These are phyloP conservation scores for Scenedesmus sp. DNA, from an alignment of 163 green algal species.

Conservation along the genomic window DNA sequence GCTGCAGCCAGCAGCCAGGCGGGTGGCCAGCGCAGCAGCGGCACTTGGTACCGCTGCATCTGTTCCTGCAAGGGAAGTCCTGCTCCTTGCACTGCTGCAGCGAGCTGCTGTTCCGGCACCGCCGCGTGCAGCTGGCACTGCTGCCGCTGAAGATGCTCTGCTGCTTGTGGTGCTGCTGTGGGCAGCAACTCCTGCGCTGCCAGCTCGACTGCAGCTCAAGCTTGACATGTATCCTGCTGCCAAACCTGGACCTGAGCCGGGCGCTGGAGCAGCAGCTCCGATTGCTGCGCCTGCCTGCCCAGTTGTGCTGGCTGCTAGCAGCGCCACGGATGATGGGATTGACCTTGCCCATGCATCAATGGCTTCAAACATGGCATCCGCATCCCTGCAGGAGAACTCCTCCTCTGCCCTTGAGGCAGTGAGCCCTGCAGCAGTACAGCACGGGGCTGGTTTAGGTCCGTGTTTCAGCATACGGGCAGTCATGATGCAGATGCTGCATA, in stretches of 20 bases:
- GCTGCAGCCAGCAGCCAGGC: constrained; percentile 48
- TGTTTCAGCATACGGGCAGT: neutral
- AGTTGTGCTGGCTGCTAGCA: constrained; percentile 18
- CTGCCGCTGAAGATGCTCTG: neutral
- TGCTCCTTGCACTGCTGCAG: neutral
- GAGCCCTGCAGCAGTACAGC: constrained; percentile 54
- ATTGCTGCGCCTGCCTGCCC: neutral
- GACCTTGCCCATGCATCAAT: constrained; percentile 22
- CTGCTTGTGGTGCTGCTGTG: neutral
- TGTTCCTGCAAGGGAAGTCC: neutral
- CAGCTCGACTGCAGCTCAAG: neutral
- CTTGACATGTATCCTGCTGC: neutral
- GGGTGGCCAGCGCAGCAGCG: neutral
- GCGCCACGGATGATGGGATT: constrained; percentile 10
- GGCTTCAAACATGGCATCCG: constrained; percentile 21
- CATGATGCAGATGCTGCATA: neutral
- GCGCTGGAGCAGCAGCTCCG: neutral
- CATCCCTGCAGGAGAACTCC: constrained; percentile 49
- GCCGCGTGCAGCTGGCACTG: constrained; percentile 1
- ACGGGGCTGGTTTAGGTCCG: too few species aligned
- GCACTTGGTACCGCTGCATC: neutral
- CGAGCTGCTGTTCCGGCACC: neutral
- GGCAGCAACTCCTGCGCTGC: neutral
- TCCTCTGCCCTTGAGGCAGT: constrained; percentile 63
- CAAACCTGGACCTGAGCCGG: neutral